Base-by-base conservation (phyloP, 768 basidiomycete species). In the Rickenella mellea region DNA sequence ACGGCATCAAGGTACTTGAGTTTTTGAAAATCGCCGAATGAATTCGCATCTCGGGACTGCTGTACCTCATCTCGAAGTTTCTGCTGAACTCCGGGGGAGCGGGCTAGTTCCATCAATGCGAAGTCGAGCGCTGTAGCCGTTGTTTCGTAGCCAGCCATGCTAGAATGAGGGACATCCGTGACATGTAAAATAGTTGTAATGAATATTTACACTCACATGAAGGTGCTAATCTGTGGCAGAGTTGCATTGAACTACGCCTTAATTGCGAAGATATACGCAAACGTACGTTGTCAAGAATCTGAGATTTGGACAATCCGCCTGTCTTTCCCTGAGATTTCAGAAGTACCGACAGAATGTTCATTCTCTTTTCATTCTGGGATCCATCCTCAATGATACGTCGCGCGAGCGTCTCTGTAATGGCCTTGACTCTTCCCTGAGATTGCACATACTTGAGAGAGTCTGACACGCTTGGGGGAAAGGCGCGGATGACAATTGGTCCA, bases 91-190 rank as follows among this genome's bases (percentile, higher is more conserved):
- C 57, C 59, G 2, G 62, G 63, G 35, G 66, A 45, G 20, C 56
- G 55, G 8, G 69, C 66, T 12, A 70, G 57, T 47, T 64, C 59
- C 42, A 59, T 59, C 6, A 73, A 48, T 2, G 64, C 60, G 51
- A 65, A 67, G 31, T 47, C 51, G 27, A 68, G 42, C 33, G 63
- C 56, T 39, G 53, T 55, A 3, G 64, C 56, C 10, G 66, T 67
- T 2, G 69, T 69, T 48, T 70, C 68, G 52, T 67, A 64, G 26
- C 68, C 67, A 17, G 60, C 66, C 55, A 68, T 58, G 7, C 63
- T 66, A 39, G 1, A 14, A 28, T 8, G 21, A 35, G 24, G 6
- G 35, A n/a, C n/a, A n/a, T n/a, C n/a, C n/a, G n/a, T n/a, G n/a
- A n/a, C n/a, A n/a, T n/a, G n/a, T n/a, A n/a, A n/a, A n/a, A n/a